A percentile compares a stretch with the other conserved stretches of the same genome.
These are phyloP conservation scores for Penicillium tannophilum DNA, from an alignment of 495 filamentous ascomycete genomes.

Conservation along the genomic window DNA sequence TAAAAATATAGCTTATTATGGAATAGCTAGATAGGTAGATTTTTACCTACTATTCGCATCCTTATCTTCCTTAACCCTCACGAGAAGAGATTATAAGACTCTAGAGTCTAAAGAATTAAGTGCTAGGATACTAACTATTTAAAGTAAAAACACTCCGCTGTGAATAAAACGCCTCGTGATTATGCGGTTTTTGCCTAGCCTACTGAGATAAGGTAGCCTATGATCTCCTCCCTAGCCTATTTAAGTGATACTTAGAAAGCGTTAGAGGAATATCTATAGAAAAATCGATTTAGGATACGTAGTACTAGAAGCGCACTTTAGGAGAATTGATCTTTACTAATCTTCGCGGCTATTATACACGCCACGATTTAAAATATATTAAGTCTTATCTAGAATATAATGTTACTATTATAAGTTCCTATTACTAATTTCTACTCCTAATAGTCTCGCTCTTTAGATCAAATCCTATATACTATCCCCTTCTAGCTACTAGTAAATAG, in stretches of 20 bases:
- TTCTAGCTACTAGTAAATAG: background rate
- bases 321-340: background rate
- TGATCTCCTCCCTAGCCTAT: background rate
- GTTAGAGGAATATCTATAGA: background rate
- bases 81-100: slow-evolving; percentile 10
- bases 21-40: slow-evolving; percentile 9
- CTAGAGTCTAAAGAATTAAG: background rate
- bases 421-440: background rate
- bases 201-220: background rate
- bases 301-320: background rate
- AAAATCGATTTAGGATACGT: background rate
- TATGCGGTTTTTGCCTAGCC: background rate
- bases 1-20: slow-evolving; percentile 15
- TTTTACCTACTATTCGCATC: slow-evolving; percentile 12
- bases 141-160: background rate
- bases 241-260: background rate
- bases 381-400: too few species aligned
- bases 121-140: background rate
- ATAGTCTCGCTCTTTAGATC: too few species aligned
- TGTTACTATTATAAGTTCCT: background rate
- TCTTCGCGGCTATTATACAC: background rate
- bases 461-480: background rate
- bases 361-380: too few species aligned
- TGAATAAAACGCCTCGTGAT: background rate
- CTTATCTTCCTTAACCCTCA: background rate